Evolutionary conservation across 2,329 filamentous ascomycete genomes (phyloP), one percentile per base, ranked within the genome.

Genomic region (Penicillium sp.): DNA sequence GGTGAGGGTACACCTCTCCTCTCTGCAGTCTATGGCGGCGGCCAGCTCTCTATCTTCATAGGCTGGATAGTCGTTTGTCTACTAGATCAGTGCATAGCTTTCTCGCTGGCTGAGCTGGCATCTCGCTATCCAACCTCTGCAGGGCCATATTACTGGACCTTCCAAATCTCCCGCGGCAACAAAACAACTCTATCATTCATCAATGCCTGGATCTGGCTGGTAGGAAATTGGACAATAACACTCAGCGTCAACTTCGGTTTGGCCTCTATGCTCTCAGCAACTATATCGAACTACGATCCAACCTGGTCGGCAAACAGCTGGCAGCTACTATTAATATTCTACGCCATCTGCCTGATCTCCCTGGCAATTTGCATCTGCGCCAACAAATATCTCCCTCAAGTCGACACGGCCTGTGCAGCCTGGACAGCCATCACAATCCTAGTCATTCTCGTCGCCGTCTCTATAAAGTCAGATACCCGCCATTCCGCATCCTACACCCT

Each of bases 321-420:
- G 79, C 87, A 91, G 70, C 77, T 89, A 16, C 85, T 89, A 54
- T 76, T 91, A 21, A 85, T 90, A 59, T 91, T 91, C 75, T 81
- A 89, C 62, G 87, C 76, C 46, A 79, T 91, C 59, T 89, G 86
- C 18, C 63, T 91, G 1, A 61, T 86, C 18, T 86, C 83, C 57
- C 85, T 90, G 59, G 66, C 83, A 43, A 83, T 90, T 50, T 90
- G 87, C 58, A 78, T 84, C 1, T 80, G 89, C 36, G 84, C 83
- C 43, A 91, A 91, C 71, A 80, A 77, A 29, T 88, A 83, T 73
- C 78, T 92, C 34, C 88, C 87, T 0, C 72, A 81, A 61, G 79
- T 87, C 2, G 84, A 88, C 63, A 85, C 80, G 1, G 74, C 83
- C 46, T 84, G 81, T 51, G 81, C 82, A 1, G 77, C 71, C 0